phyloP scores from a whole-genome alignment of 2,329 filamentous ascomycete genomes.

The Aspergillus tanneri region DNA sequence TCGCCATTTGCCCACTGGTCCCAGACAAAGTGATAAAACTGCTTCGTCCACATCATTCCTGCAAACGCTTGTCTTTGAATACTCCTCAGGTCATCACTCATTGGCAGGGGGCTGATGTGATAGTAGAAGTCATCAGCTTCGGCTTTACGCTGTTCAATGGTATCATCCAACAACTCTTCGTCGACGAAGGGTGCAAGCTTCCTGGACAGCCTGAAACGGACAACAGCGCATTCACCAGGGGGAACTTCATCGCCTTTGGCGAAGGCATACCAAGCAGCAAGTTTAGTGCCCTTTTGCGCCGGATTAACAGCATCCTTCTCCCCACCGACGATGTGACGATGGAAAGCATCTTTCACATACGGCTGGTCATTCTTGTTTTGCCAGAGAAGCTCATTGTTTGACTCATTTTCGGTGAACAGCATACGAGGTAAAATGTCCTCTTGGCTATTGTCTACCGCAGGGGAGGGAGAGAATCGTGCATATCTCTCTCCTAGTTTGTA shows the following conservation, averaged over 20 bases:
- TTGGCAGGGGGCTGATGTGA: slow-evolving; percentile 85
- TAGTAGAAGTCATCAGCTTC: slow-evolving; percentile 97
- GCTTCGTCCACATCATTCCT: slow-evolving; percentile 98
- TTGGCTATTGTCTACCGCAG: slow-evolving; percentile 73
- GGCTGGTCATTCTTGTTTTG: slow-evolving; percentile 72
- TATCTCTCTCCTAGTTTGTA: slow-evolving; percentile 78
- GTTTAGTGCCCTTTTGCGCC: slow-evolving; percentile 76
- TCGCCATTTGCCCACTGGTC: slow-evolving; percentile 97
- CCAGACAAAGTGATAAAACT: slow-evolving; percentile 96
- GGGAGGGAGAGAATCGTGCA: slow-evolving; percentile 83
- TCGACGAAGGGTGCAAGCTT: slow-evolving; percentile 77
- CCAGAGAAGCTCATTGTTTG: slow-evolving; percentile 78
- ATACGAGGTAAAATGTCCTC: slow-evolving; percentile 82
- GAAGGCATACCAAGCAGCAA: slow-evolving; percentile 87
- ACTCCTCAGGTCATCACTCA: slow-evolving; percentile 89
- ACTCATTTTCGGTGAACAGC: slow-evolving; percentile 94
- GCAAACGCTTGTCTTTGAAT: slow-evolving; percentile 93
- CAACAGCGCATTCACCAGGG: slow-evolving; percentile 90
- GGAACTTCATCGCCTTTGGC: slow-evolving; percentile 83
- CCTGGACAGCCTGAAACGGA: slow-evolving; percentile 83
- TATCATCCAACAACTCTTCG: slow-evolving; percentile 87
- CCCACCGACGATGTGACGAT: slow-evolving; percentile 78
- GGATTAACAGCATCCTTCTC: slow-evolving; percentile 83
- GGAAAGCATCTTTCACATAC: slow-evolving; percentile 95
- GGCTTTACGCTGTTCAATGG: slow-evolving; percentile 79